These are phyloP conservation scores for Didymosphaeria variabile DNA, from an alignment of 2,329 filamentous ascomycete species.

Conservation along the genomic window DNA sequence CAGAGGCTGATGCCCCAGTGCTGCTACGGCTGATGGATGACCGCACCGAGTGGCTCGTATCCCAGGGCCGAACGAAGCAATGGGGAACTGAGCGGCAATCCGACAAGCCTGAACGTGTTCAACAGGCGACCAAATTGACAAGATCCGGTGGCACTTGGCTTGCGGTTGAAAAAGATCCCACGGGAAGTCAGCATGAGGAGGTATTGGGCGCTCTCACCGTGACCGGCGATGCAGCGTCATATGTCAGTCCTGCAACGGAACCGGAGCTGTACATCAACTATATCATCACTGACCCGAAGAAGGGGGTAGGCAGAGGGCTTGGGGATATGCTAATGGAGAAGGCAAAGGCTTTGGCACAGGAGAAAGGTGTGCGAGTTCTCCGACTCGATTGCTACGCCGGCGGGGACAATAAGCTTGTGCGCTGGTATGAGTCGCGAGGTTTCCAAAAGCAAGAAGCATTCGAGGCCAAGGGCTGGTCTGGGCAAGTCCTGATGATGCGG, in stretches of 20 bases:
- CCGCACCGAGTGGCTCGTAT: not conserved
- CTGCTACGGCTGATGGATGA: conserved; percentile 4
- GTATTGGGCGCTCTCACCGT: not conserved
- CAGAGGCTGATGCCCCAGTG: not conserved
- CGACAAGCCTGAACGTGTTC: not conserved
- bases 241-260: not conserved
- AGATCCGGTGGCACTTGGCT: conserved; percentile 1
- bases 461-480: conserved; percentile 5
- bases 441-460: conserved; percentile 3
- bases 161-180: not conserved
- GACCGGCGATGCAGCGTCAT: not conserved
- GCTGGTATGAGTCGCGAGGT: conserved; percentile 6
- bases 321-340: not conserved
- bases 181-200: not conserved
- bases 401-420: not conserved
- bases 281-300: not conserved
- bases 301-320: not conserved
- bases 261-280: conserved; percentile 2
- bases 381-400: conserved; percentile 6
- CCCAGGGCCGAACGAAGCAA: not conserved
- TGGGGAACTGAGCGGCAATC: conserved; percentile 1
- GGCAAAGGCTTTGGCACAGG: not conserved
- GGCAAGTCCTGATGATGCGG: not conserved
- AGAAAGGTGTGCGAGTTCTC: not conserved
- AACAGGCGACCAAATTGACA: not conserved